Percentiles rank a stretch among this genome's conserved stretches.
Evolutionary conservation across 2,329 filamentous ascomycete species (phyloP).

Genomic region (Pseudocercospora fuligena): DNA sequence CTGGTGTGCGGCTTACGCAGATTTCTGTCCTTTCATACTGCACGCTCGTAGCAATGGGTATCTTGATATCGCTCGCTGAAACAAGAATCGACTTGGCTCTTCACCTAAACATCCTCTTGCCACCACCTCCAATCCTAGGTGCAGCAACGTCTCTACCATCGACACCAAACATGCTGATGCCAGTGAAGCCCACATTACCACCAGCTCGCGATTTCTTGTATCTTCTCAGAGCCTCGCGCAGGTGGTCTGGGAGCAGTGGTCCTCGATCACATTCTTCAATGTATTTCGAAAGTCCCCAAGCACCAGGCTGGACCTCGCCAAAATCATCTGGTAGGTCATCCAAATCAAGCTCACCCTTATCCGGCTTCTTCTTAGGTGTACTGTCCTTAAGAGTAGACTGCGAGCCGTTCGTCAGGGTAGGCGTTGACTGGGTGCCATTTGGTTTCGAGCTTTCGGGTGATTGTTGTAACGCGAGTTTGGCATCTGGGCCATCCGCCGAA

Average conservation of each 20-base stretch:
- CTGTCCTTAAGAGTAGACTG: slow-evolving; percentile 18
- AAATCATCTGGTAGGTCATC: slow-evolving; percentile 27
- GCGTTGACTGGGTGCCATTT: slow-evolving; percentile 16
- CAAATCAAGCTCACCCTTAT: slow-evolving; percentile 12
- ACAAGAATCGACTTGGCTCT: neutral
- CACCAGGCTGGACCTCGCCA: slow-evolving; percentile 28
- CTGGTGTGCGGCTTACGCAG: too few species aligned
- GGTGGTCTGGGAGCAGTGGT: slow-evolving; percentile 73
- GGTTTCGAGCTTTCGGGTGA: slow-evolving; percentile 13
- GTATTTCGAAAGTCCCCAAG: slow-evolving; percentile 33
- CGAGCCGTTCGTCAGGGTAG: slow-evolving; percentile 8
- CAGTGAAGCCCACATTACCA: slow-evolving; percentile 59
- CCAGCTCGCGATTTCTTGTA: slow-evolving; percentile 69
- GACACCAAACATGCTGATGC: slow-evolving; percentile 53
- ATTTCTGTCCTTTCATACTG: neutral
- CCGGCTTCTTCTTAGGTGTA: slow-evolving; percentile 8
- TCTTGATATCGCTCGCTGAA: neutral
- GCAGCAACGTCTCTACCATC: slow-evolving; percentile 47
- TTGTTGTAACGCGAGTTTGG: neutral
- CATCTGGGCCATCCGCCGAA: neutral
- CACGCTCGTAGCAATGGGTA: slow-evolving; percentile 5
- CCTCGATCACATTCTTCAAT: slow-evolving; percentile 49
- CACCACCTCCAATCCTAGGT: slow-evolving; percentile 48
- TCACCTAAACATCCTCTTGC: slow-evolving; percentile 9
- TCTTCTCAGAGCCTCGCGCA: slow-evolving; percentile 72